Evolutionary conservation across 176 grass and related monocot species (phyloP).

Genomic region (Avena insularis): DNA sequence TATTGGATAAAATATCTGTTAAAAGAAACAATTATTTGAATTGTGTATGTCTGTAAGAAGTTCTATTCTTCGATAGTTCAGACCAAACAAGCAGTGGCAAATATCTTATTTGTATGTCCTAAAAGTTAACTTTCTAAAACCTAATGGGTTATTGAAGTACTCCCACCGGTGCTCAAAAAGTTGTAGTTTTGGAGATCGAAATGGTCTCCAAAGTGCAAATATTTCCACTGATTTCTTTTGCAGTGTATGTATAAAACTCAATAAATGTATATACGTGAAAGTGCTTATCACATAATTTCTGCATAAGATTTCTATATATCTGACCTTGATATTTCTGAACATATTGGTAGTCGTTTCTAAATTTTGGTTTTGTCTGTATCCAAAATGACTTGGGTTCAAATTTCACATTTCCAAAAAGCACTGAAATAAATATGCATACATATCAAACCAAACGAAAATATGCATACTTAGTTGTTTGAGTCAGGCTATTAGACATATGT

Average conservation of each 20-base stretch:
- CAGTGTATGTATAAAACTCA: not conserved
- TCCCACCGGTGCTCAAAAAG: no score
- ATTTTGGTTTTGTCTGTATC: not conserved
- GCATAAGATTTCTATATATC: not conserved
- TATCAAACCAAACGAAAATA: not conserved
- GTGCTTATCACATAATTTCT: not conserved
- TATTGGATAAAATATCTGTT: not conserved
- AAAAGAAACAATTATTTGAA: constrained; percentile 5
- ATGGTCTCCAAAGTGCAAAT: not conserved
- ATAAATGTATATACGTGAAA: not conserved
- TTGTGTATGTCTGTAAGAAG: not conserved
- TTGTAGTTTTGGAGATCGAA: no score
- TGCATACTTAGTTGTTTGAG: not conserved
- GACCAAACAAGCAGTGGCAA: not conserved
- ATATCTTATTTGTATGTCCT: not conserved
- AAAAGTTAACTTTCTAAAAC: not conserved
- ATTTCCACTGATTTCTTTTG: not conserved
- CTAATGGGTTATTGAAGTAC: no score
- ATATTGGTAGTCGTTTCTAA: not conserved
- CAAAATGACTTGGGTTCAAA: not conserved
- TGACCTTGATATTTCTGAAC: not conserved
- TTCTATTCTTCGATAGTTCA: not conserved
- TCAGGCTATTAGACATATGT: not conserved
- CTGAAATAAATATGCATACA: not conserved
- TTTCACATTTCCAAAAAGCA: not conserved